Evolutionary conservation across 2,329 filamentous ascomycete species (phyloP), one percentile per base, ranked within the genome.

Genomic region (Fonsecaea erecta): DNA sequence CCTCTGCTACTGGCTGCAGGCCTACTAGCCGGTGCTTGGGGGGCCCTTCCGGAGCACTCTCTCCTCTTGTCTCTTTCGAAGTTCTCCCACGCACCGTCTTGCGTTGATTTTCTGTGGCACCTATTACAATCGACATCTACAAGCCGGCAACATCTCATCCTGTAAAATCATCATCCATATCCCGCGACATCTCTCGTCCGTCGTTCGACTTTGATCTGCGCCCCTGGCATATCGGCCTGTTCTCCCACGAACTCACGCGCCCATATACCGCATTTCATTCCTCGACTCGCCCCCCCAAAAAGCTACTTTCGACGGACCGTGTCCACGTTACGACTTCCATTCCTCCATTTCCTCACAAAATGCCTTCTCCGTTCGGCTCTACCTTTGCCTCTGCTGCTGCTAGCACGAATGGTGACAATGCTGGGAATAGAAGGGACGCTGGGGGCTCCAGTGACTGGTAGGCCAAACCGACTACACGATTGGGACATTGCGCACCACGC

Each of bases 301-400:
- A 56, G 53, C 64, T 64, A 48, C 55, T 56, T 46, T 48, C 43
- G 30, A 51, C 59, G 48, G 28, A 54, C 56, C 24, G 26, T 16
- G 52, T 62, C 59, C 59, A 60, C 58, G 18, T 40, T 52, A 57
- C 32, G 28, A 30, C 37, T 37, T 35, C 43, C 30, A 30, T 26
- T 37, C 57, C 52, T 32, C 46, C 16, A 34, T 16, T 16, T n/a
- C 24, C 28, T 40, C 52, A 35, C 62, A 79, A 71, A 74, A 85
- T 92, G 90, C 86, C 89, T 81, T 87, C 88, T 77, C 88, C 90
- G 81, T 85, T 92, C 78, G 88, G 90, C 74, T 92, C 90, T 73
- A 93, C 89, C 84, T 93, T 93, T 81, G 90, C 90, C 77, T 92
- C 90, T 76, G 90, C 90, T 74, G 90, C 90, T 72, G 90, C 90